These are phyloP conservation scores for Andrographis paniculata DNA, from an alignment of 305 asterid species.

Conservation along the genomic window DNA sequence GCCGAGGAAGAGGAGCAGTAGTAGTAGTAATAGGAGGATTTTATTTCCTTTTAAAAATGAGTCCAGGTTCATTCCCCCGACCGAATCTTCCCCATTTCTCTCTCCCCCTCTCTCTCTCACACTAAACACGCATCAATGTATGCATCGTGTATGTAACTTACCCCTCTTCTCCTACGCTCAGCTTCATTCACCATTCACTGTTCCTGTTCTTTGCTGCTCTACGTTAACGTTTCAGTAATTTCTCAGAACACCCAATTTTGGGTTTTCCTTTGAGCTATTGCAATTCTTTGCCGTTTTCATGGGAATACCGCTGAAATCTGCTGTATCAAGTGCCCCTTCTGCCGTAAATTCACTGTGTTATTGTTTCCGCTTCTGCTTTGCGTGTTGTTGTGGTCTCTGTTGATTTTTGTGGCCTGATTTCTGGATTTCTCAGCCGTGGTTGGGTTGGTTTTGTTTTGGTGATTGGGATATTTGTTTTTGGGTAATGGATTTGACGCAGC, in stretches of 20 bases:
- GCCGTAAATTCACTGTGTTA: constrained; percentile 13
- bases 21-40: no score
- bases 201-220: no score
- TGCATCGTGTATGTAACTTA: background rate
- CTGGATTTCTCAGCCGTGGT: constrained; percentile 7
- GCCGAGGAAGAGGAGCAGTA: no score
- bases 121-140: background rate
- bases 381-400: constrained; percentile 15
- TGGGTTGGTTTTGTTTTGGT: constrained; percentile 3
- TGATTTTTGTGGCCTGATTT: constrained; percentile 8
- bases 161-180: background rate
- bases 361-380: constrained; percentile 11
- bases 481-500: constrained; percentile 57
- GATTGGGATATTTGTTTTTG: constrained; percentile 1
- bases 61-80: constrained; percentile 1
- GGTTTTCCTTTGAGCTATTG: background rate
- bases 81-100: background rate
- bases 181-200: background rate
- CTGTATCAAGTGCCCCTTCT: constrained; percentile 6
- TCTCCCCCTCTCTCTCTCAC: background rate
- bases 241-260: background rate
- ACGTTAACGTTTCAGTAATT: no score
- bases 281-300: background rate
- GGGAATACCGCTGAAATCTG: background rate
- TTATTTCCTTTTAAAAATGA: background rate